Base-by-base conservation (phyloP, 2,329 filamentous ascomycete genomes). In the Seiridium cupressi region DNA sequence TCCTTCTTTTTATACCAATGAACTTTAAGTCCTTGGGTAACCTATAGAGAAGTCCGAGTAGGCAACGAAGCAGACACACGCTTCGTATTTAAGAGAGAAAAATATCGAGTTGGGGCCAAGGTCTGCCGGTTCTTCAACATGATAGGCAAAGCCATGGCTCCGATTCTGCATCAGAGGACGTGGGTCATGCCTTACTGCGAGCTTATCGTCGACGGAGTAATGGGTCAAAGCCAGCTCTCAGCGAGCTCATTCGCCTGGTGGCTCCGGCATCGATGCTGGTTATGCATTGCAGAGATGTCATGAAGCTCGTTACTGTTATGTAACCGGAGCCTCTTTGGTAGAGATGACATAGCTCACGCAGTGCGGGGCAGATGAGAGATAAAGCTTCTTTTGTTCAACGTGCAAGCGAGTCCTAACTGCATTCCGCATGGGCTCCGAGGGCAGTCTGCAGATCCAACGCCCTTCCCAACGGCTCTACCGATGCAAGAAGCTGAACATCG, bases 291-390 rank as follows among this genome's bases (percentile, higher is more conserved):
- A 48, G 36, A 47, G 26, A 13, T 58, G 55, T 51, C 44, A 58
- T 42, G 55, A 44, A 48, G 47, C 46, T 34, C 46, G 31, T 58
- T 51, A 13, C 46, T 51, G 47, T 58, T 58, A 58, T 46, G 55
- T 58, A 58, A 58, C 31, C 18, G 35, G n/a, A 51, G 44, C 32
- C 13, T 49, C 36, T 40, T n/a, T 40, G 55, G 47, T 38, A n/a
- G 13, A 49, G 26, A 58, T 58, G 55, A 36, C 55, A 58, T 32
- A 38, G 44, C 26, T 49, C 47, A 7, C 11, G 18, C 26, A 7
- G 42, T 58, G 55, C 46, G 55, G 55, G 55, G 55, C 55, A 51
- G 34, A 4, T 32, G 13, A 58, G 38, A 58, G 55, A 58, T 58
- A 58, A 58, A 49, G 44, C 42, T 47, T 58, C 55, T 44, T 31